Evolutionary conservation across 345 rosid species (phyloP), one percentile per base, ranked within the genome.

Genomic region (Excoecaria cochinchinensis): DNA sequence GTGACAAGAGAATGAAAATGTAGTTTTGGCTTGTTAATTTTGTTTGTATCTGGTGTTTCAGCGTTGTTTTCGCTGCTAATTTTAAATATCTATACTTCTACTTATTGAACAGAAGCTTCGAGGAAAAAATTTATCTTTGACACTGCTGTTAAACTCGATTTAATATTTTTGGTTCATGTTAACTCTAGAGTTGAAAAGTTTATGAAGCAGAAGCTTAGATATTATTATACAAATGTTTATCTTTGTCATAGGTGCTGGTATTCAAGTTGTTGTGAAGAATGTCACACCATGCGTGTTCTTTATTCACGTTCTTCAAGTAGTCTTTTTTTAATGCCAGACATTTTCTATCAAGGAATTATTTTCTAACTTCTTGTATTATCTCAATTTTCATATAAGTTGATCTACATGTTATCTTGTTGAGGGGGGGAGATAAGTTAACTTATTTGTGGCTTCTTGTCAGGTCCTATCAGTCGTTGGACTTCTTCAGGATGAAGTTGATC

Each of bases 401-500:
- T 67, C 46, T 22, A 3, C 15, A 22, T 24, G 15, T 19, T 66
- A 58, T 44, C 25, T 67, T 70, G 47, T 38, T 50, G 52, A 66
- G 17, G 53, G 25, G 25, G 42, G 15, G 3, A 14, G 1, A 22
- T 31, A 48, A 24, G 15, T 47, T 48, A 24, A 74, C 68, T 31
- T 48, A 39, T 68, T 71, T 56, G 19, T 70, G 47, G 63, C 56
- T 60, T 25, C 58, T 24, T 66, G 42, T 50, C 74, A 95, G 99
- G 95, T 91, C 58, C 88, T 95, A 3, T 93, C 97, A 50, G 99
- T 95, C 58, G 99, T 93, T 86, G 99, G 98, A 56, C 90, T 93
- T 78, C 90, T 95, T 14, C 98, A 93, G 83, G 98, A 95, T 84
- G 98, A 95, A 55, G 99, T 95, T 64, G 99, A 95, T 84, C 98